Percentiles rank a stretch among this genome's conserved stretches.
phyloP scores from a whole-genome alignment of 2,329 filamentous ascomycete species.

The Calonectria naviculata region DNA sequence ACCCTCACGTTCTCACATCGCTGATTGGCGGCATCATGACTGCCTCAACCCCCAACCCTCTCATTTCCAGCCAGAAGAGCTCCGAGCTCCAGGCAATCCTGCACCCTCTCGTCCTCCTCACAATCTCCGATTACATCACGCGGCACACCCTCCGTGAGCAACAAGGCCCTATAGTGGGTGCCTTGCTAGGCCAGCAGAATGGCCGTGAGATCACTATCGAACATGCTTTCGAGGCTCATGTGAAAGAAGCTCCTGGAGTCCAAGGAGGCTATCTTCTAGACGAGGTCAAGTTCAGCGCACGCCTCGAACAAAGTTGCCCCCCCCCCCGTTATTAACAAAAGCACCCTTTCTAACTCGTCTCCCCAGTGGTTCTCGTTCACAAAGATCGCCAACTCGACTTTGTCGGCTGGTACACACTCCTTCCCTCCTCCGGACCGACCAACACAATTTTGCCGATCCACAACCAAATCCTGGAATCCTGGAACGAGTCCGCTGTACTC shows the following conservation, averaged over 20 bases:
- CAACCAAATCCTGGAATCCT: conserved; percentile 76
- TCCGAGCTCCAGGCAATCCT: conserved; percentile 85
- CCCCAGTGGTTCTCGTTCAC: conserved; percentile 87
- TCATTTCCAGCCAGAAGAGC: conserved; percentile 74
- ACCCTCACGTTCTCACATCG: not conserved
- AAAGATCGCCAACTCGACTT: conserved; percentile 85
- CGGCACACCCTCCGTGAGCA: conserved; percentile 85
- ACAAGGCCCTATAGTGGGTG: conserved; percentile 82
- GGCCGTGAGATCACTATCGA: conserved; percentile 92
- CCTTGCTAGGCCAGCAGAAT: conserved; percentile 90
- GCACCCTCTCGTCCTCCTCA: conserved; percentile 94
- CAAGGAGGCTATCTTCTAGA: conserved; percentile 73
- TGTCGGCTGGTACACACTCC: conserved; percentile 91
- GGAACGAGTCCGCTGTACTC: conserved; percentile 89
- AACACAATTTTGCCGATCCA: conserved; percentile 79
- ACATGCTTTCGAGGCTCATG: conserved; percentile 88
- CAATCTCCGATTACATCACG: conserved; percentile 96
- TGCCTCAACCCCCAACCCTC: conserved; percentile 59
- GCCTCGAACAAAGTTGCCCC: conserved; percentile 84
- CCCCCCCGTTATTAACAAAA: not conserved
- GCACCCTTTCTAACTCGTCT: conserved; percentile 4
- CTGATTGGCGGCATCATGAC: conserved; percentile 55
- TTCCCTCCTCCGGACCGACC: conserved; percentile 78
- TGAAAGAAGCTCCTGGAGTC: conserved; percentile 53
- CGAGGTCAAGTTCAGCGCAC: conserved; percentile 77